Evolutionary conservation across 1,139 yeast species (phyloP), one percentile per base, ranked within the genome.

Genomic region (Pneumocystis canis): DNA sequence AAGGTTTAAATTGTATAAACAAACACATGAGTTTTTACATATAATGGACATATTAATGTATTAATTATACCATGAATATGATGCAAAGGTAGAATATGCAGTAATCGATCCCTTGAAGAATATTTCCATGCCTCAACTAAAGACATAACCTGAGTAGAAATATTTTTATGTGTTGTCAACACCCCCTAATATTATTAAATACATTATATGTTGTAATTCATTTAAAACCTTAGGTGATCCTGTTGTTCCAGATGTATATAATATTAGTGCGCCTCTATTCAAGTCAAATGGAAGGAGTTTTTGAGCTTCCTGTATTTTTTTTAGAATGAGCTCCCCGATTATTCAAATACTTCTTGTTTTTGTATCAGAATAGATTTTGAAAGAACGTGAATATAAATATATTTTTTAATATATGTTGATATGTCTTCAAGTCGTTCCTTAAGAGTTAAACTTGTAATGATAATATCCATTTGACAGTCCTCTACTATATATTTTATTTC

Each of bases 241-340:
- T 2, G 76, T 73, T 1, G 76, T 74, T 6, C 76, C 76, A 11
- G 76, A 73, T 1, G 76, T 74, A 68, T 74, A 74, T 40, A 74
- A 68, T 67, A 74, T 73, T 63, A 73, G 41, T 5, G 65, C 65
- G 3, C 61, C 62, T 18, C 41, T 37, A n/a, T 59, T 28, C 30
- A 58, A 57, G 7, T 59, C 61, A 28, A 47, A 47, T 47, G 54
- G 54, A 2, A 25, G 20, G 11, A 47, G 30, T 9, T 25, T 28
- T 25, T 25, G 30, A 25, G 2, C 25, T 14, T 47, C 54, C 54
- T 47, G 28, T 47, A 47, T 47, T 20, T 5, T n/a, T n/a, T 28
- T 47, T 47, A 47, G 54, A 47, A 47, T 9, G 3, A 1, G 7
- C 25, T 25, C 11, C 3, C 9, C 11, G 11, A 47, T 25, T 25